Percentiles rank a stretch among this genome's conserved stretches.
These are phyloP conservation scores for Phytophthora pini DNA, from an alignment of 352 stramenopile genomes.

Conservation along the genomic window DNA sequence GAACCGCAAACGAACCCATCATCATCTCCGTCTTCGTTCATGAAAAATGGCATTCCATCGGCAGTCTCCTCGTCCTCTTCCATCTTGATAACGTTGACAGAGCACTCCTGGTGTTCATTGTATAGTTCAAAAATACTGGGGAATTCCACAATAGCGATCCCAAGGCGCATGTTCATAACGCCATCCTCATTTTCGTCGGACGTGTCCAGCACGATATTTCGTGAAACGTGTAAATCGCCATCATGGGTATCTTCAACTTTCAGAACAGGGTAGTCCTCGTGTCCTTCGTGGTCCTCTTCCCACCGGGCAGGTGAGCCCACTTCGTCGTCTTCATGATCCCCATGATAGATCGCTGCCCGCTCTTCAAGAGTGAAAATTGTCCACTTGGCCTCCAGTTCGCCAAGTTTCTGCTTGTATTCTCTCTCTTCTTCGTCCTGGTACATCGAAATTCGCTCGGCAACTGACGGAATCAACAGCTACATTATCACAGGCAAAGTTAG, in stretches of 20 bases:
- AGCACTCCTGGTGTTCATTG: constrained; percentile 75
- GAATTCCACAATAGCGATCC: constrained; percentile 73
- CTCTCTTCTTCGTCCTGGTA: constrained; percentile 53
- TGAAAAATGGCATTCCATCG: constrained; percentile 71
- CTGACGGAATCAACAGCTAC: constrained; percentile 46
- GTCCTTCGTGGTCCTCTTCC: constrained; percentile 29
- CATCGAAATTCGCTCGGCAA: constrained; percentile 21
- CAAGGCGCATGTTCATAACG: constrained; percentile 64
- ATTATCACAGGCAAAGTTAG: constrained; percentile 8
- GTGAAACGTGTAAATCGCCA: constrained; percentile 53
- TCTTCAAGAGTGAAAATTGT: constrained; percentile 51
- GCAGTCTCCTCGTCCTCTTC: constrained; percentile 80
- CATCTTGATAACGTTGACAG: constrained; percentile 71
- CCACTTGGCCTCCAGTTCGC: constrained; percentile 65
- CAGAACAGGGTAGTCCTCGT: constrained; percentile 52
- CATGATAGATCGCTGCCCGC: constrained; percentile 40
- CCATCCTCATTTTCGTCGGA: constrained; percentile 76
- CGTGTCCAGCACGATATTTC: constrained; percentile 73
- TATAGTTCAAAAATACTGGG: constrained; percentile 72
- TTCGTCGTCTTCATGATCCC: constrained; percentile 25
- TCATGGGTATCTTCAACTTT: constrained; percentile 60
- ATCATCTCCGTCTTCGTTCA: constrained; percentile 71
- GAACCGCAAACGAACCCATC: constrained; percentile 61
- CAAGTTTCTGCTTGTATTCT: constrained; percentile 55
- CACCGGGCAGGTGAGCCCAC: constrained; percentile 11